Percentiles rank a stretch among this genome's conserved stretches.
phyloP scores from a whole-genome alignment of 1,139 yeast species.

The Candida gigantensis region DNA sequence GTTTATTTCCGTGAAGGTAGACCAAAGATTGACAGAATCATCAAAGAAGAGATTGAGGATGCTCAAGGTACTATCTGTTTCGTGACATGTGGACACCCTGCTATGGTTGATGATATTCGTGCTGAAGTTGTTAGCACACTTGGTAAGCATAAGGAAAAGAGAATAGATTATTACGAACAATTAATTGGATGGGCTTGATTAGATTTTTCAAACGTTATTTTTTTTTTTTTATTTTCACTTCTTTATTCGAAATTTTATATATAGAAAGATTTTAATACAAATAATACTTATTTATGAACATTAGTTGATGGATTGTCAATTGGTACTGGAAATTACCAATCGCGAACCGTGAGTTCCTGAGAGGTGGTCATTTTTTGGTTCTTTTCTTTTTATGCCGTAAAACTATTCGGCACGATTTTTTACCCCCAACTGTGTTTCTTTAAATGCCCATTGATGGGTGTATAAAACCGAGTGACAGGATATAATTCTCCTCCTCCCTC shows the following conservation, averaged over 20 bases:
- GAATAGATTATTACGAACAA: conserved; percentile 31
- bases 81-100: conserved; percentile 39
- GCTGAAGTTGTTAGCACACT: conserved; percentile 24
- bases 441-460: too few species aligned
- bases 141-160: conserved; percentile 18
- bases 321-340: neutral
- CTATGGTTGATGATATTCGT: conserved; percentile 35
- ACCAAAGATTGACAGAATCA: conserved; percentile 25
- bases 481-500: too few species aligned
- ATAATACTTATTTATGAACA: too few species aligned
- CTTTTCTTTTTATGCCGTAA: neutral
- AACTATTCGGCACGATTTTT: too few species aligned
- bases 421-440: too few species aligned
- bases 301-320: too few species aligned
- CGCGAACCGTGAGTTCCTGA: neutral
- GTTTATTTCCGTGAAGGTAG: conserved; percentile 29
- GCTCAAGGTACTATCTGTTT: conserved; percentile 32
- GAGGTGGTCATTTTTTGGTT: neutral
- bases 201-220: neutral
- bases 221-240: neutral
- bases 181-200: conserved; percentile 14
- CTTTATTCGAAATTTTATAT: neutral
- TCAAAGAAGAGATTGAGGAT: conserved; percentile 23
- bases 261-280: neutral
- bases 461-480: too few species aligned